phyloP scores from a whole-genome alignment of 208 protist species.

The Trypanosoma cruzi region DNA sequence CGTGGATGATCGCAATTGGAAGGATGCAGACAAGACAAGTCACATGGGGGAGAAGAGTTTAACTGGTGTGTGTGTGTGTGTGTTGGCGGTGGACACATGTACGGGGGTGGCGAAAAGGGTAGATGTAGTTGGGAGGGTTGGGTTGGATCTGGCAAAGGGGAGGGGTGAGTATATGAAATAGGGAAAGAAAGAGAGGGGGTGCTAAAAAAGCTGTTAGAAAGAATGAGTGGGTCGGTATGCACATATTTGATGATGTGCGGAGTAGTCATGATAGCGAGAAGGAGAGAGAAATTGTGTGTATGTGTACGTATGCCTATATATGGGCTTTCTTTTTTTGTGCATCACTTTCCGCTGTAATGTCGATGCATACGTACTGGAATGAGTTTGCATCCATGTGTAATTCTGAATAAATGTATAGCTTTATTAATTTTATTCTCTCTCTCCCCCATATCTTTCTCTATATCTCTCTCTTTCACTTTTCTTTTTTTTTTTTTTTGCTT shows the following conservation, averaged over 20 bases:
- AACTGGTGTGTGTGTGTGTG: too few species aligned
- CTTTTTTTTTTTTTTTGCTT: not conserved
- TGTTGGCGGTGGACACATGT: too few species aligned
- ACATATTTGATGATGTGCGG: not conserved
- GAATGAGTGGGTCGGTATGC: not conserved
- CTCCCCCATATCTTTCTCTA: not conserved
- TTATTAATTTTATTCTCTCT: slow-evolving; percentile 5
- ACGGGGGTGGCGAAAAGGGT: too few species aligned
- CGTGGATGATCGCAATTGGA: too few species aligned
- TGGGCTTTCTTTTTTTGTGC: too few species aligned
- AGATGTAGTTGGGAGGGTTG: not conserved
- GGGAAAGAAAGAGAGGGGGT: not conserved
- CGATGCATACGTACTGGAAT: too few species aligned
- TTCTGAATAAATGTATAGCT: not conserved
- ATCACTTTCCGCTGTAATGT: too few species aligned
- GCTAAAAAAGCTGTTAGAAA: not conserved
- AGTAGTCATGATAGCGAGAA: not conserved
- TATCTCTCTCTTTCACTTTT: slow-evolving; percentile 1
- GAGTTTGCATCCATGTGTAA: not conserved
- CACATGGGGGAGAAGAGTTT: too few species aligned
- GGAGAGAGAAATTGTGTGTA: not conserved
- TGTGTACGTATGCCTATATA: not conserved
- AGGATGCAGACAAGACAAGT: too few species aligned
- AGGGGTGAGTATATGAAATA: too few species aligned
- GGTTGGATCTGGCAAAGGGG: too few species aligned